These are phyloP conservation scores for Stagonosporopsis chrysanthemi DNA, from an alignment of 2,329 filamentous ascomycete species.

Conservation along the genomic window DNA sequence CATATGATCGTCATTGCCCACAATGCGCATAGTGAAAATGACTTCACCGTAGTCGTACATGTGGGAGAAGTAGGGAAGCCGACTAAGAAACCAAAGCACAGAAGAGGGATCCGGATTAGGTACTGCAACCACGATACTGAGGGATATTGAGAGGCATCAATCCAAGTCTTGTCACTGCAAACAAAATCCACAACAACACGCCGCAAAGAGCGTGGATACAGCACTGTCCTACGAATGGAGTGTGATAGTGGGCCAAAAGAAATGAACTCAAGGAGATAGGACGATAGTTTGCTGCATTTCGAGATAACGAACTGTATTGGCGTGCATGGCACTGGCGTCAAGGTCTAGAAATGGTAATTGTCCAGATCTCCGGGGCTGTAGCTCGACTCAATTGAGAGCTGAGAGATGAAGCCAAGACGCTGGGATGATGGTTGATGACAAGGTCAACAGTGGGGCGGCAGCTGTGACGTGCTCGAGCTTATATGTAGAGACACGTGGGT, in stretches of 20 bases:
- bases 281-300: not conserved
- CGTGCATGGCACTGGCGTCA: not conserved
- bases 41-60: not conserved
- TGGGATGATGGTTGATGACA: not conserved
- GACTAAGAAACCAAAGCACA: not conserved
- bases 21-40: not conserved
- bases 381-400: not conserved
- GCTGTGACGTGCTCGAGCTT: not conserved
- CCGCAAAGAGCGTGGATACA: slow-evolving; percentile 1
- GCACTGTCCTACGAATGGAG: not conserved
- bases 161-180: not conserved
- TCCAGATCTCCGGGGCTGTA: slow-evolving; percentile 1
- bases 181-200: not conserved
- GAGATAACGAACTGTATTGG: no score
- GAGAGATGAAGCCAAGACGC: not conserved
- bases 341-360: not conserved
- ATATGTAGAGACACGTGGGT: not conserved
- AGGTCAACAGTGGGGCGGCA: not conserved
- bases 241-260: slow-evolving; percentile 5
- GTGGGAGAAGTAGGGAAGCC: no score
- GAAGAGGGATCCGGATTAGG: not conserved
- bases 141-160: not conserved
- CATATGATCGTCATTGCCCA: not conserved
- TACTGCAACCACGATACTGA: not conserved
- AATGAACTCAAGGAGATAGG: not conserved